These are phyloP conservation scores for Rhizoclosmatium globosum DNA, from an alignment of 192 early-diverging fungal species.

Conservation along the genomic window DNA sequence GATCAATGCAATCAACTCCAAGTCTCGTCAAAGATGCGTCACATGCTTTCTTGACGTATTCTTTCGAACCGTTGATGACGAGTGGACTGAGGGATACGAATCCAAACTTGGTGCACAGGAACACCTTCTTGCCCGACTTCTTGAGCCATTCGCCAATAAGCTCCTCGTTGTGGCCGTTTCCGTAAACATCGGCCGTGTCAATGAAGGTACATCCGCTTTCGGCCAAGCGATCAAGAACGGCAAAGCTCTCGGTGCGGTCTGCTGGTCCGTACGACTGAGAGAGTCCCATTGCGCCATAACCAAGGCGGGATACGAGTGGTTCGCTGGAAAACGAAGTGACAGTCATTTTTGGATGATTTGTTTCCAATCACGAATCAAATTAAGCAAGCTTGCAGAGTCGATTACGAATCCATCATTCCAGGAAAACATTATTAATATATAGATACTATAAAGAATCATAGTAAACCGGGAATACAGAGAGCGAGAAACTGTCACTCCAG, in stretches of 20 bases:
- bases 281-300: slow-evolving; percentile 31
- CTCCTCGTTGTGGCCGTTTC: slow-evolving; percentile 32
- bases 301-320: slow-evolving; percentile 19
- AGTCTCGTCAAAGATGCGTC: slow-evolving; percentile 59
- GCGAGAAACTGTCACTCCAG: too few relatives aligned
- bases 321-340: not conserved
- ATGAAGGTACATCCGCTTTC: slow-evolving; percentile 7
- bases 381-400: too few relatives aligned
- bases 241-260: slow-evolving; percentile 13
- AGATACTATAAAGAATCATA: too few relatives aligned
- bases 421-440: too few relatives aligned
- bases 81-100: slow-evolving; percentile 18
- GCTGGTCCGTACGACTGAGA: slow-evolving; percentile 16
- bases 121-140: slow-evolving; percentile 37
- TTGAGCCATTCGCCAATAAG: slow-evolving; percentile 28
- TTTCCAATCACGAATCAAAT: too few relatives aligned
- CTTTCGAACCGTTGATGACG: slow-evolving; percentile 48
- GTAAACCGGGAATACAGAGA: too few relatives aligned
- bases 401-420: too few relatives aligned
- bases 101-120: slow-evolving; percentile 69
- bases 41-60: slow-evolving; percentile 56
- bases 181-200: slow-evolving; percentile 32
- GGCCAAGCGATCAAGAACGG: not conserved
- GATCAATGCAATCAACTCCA: slow-evolving; percentile 61
- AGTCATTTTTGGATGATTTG: too few relatives aligned